Conservation (phyloP, 2,329 filamentous ascomycete species). For the Aureobasidium sp. region DNA sequence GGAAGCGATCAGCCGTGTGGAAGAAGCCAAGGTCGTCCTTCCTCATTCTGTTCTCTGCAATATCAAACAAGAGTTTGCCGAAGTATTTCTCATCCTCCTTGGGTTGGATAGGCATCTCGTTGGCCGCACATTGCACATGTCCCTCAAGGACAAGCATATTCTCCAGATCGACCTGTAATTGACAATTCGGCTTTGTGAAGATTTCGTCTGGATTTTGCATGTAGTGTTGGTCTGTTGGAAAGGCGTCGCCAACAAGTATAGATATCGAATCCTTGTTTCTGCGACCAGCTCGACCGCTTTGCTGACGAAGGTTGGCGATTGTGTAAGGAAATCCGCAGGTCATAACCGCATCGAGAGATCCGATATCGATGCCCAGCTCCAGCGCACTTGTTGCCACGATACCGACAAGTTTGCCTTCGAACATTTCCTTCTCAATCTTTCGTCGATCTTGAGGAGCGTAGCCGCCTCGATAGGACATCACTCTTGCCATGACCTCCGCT, state of each 20-base stretch:
- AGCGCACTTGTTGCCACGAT: constrained; percentile 91
- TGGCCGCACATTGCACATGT: constrained; percentile 90
- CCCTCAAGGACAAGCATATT: constrained; percentile 90
- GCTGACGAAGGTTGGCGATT: constrained; percentile 88
- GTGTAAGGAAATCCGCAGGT: constrained; percentile 94
- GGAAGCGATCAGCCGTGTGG: constrained; percentile 82
- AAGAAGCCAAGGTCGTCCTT: constrained; percentile 75
- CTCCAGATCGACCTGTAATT: constrained; percentile 82
- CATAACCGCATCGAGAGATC: constrained; percentile 84
- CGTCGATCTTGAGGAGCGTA: constrained; percentile 89
- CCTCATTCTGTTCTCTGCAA: constrained; percentile 67
- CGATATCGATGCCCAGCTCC: constrained; percentile 92
- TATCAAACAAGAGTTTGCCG: constrained; percentile 60
- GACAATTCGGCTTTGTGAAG: constrained; percentile 82
- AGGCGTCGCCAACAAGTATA: constrained; percentile 80
- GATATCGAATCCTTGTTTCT: constrained; percentile 91
- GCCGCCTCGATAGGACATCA: constrained; percentile 93
- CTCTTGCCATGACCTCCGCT: constrained; percentile 64
- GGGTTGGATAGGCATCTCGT: constrained; percentile 86
- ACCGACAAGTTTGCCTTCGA: constrained; percentile 84
- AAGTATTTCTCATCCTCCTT: constrained; percentile 73
- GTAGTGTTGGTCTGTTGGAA: constrained; percentile 88
- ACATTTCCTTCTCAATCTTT: constrained; percentile 91
- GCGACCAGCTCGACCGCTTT: constrained; percentile 85
- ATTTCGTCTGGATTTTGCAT: constrained; percentile 95